phyloP scores from a whole-genome alignment of 306 rosid genomes.

The Trifolium repens region DNA sequence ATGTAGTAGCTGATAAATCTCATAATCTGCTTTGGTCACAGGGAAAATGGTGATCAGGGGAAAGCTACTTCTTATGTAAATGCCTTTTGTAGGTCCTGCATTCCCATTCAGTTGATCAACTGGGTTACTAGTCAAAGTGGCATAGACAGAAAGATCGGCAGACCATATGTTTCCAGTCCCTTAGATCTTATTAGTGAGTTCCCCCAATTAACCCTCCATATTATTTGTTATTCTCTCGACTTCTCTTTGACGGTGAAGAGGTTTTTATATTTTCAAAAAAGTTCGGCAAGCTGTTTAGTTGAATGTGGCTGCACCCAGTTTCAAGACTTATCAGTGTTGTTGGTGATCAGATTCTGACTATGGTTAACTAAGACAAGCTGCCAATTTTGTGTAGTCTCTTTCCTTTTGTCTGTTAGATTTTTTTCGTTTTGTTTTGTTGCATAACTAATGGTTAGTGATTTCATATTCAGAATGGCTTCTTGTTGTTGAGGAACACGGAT shows the following conservation, averaged over 20 bases:
- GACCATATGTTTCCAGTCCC: constrained; percentile 65
- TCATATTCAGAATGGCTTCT: constrained; percentile 74
- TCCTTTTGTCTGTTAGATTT: not conserved
- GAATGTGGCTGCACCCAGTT: constrained; percentile 32
- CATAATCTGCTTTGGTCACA: constrained; percentile 53
- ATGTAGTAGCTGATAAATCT: constrained; percentile 43
- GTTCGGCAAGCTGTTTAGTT: constrained; percentile 35
- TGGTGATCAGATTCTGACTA: constrained; percentile 37
- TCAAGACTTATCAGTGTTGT: constrained; percentile 32
- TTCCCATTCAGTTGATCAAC: constrained; percentile 66
- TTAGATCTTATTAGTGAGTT: constrained; percentile 75
- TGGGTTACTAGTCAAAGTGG: constrained; percentile 63
- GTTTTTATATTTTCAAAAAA: constrained; percentile 19
- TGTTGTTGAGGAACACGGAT: constrained; percentile 64
- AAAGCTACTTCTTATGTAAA: constrained; percentile 61
- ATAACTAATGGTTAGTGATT: constrained; percentile 25
- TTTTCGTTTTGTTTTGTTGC: constrained; percentile 13
- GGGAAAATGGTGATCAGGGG: constrained; percentile 63
- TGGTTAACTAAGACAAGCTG: constrained; percentile 42
- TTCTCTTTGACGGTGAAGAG: constrained; percentile 12
- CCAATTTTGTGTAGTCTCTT: constrained; percentile 20
- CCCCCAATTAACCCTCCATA: constrained; percentile 20
- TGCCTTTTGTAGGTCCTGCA: constrained; percentile 67
- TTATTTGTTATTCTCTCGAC: constrained; percentile 31
- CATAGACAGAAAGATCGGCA: constrained; percentile 52